These are phyloP conservation scores for Lecanicillium sp. DNA, from an alignment of 2,329 filamentous ascomycete species.

Conservation along the genomic window DNA sequence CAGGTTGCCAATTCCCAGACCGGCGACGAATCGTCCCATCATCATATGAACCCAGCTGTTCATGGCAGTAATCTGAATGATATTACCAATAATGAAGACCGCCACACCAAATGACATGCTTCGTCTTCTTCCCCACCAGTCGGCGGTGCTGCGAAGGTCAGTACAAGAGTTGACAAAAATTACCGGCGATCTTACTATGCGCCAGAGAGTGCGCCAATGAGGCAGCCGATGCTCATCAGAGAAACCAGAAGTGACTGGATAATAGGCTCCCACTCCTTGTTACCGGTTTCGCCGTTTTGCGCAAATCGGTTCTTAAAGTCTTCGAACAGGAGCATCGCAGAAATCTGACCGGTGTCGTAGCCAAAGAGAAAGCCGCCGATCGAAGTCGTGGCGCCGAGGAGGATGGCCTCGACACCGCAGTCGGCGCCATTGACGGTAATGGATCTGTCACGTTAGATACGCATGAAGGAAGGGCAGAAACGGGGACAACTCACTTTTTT, in stretches of 20 bases:
- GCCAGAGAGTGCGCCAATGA: conserved; percentile 47
- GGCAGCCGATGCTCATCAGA: conserved; percentile 49
- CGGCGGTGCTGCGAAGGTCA: conserved; percentile 38
- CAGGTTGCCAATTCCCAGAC: conserved; percentile 61
- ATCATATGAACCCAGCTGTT: conserved; percentile 59
- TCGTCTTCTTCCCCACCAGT: conserved; percentile 51
- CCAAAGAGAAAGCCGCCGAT: conserved; percentile 59
- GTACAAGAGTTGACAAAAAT: not conserved
- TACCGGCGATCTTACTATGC: conserved; percentile 33
- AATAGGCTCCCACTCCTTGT: conserved; percentile 34
- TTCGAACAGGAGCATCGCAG: conserved; percentile 41
- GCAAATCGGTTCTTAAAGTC: conserved; percentile 55
- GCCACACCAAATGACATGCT: conserved; percentile 47
- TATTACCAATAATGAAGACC: conserved; percentile 58
- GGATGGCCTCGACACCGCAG: conserved; percentile 33
- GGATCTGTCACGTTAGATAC: no score
- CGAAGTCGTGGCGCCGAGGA: conserved; percentile 46
- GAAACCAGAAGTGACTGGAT: conserved; percentile 49
- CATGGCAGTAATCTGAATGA: conserved; percentile 57
- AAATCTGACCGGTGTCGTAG: conserved; percentile 58
- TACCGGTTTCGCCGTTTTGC: conserved; percentile 33
- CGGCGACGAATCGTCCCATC: conserved; percentile 59
- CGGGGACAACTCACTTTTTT: not conserved
- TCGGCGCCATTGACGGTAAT: conserved; percentile 38
- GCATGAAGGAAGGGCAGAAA: no score